A percentile compares a stretch with the other conserved stretches of the same genome.
These are phyloP conservation scores for Ophiostoma triangulosporum DNA, from an alignment of 2,329 filamentous ascomycete genomes.

Conservation along the genomic window DNA sequence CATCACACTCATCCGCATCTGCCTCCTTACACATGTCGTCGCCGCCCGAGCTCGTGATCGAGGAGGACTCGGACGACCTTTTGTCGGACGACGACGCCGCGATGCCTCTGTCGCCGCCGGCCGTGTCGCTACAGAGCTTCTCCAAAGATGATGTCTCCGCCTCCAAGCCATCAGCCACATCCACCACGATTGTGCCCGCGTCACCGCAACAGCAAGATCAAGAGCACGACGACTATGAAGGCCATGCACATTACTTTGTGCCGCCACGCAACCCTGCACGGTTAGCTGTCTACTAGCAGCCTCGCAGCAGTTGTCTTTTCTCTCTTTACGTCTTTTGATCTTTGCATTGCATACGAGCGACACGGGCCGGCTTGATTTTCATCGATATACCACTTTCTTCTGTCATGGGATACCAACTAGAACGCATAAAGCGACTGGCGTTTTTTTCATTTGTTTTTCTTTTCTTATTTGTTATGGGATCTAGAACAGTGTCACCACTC, in stretches of 20 bases:
- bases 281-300: conserved; percentile 39
- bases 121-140: conserved; percentile 44
- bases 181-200: background rate
- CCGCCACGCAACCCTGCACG: conserved; percentile 36
- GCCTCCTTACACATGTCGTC: conserved; percentile 22
- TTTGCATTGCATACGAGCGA: conserved; percentile 9
- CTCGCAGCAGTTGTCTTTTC: background rate
- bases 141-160: conserved; percentile 34
- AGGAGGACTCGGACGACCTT: conserved; percentile 50
- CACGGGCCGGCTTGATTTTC: background rate
- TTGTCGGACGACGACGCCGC: conserved; percentile 54
- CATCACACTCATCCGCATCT: conserved; percentile 40
- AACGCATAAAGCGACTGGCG: conserved; percentile 1
- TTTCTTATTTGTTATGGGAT: background rate
- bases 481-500: conserved; percentile 12
- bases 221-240: conserved; percentile 16
- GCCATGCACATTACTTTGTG: conserved; percentile 30
- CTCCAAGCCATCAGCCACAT: conserved; percentile 18
- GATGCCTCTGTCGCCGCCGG: conserved; percentile 58
- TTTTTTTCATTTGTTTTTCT: background rate
- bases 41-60: conserved; percentile 48
- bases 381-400: conserved; percentile 2
- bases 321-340: background rate
- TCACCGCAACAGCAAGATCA: conserved; percentile 23
- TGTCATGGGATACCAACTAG: background rate